Evolutionary conservation across 1,284 basidiomycete species (phyloP).

Genomic region (Sanguinoderma infundibulare): DNA sequence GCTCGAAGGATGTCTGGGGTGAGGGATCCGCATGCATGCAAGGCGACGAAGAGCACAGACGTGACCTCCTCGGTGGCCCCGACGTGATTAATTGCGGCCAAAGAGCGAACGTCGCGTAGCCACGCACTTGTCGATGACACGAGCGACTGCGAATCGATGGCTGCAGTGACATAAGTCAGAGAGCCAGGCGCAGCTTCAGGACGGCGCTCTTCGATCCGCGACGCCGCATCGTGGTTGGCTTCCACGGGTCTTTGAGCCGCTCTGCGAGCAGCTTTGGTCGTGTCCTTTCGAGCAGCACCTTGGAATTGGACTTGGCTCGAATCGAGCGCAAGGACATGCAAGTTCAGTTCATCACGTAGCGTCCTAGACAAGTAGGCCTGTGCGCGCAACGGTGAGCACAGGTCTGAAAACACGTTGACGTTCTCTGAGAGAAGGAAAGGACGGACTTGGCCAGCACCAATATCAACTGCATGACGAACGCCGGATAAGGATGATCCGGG

Average conservation of each 20-base stretch:
- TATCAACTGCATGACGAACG: conserved; percentile 47
- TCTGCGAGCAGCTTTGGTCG: conserved; percentile 6
- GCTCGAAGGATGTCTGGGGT: conserved; percentile 50
- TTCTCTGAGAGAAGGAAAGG: conserved; percentile 1
- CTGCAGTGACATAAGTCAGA: conserved; percentile 19
- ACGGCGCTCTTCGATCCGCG: neutral
- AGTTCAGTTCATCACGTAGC: conserved; percentile 38
- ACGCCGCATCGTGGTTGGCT: neutral
- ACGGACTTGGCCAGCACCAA: conserved; percentile 59
- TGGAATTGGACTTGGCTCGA: conserved; percentile 46
- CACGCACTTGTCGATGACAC: conserved; percentile 2
- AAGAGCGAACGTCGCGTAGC: neutral
- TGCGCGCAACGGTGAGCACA: conserved; percentile 1
- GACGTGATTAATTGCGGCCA: neutral
- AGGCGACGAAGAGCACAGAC: conserved; percentile 63
- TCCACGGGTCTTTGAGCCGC: neutral
- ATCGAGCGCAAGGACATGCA: conserved; percentile 58
- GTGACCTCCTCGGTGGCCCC: conserved; percentile 29
- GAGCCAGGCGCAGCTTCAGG: conserved; percentile 5
- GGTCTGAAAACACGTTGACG: neutral
- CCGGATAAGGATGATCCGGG: conserved; percentile 17
- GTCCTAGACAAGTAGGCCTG: conserved; percentile 56
- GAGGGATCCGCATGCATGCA: conserved; percentile 62
- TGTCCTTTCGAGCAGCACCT: conserved; percentile 45
- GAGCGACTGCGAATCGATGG: conserved; percentile 25